phyloP scores from a whole-genome alignment of 148 eudicot species.

The Fagopyrum tataricum region DNA sequence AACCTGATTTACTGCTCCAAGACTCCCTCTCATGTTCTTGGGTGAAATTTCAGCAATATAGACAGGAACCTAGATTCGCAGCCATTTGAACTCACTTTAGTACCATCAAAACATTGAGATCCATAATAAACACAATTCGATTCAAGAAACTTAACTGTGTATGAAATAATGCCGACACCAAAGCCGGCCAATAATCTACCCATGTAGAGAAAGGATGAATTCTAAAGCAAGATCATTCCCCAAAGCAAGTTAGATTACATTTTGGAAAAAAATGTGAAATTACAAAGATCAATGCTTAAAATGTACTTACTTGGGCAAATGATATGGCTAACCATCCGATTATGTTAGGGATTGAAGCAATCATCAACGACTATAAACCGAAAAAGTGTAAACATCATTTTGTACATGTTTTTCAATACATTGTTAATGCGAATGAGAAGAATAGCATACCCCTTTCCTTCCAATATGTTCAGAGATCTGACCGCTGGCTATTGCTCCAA shows the following conservation, averaged over 20 bases:
- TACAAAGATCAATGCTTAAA: background rate
- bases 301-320: slow-evolving; percentile 42
- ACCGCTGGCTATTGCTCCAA: slow-evolving; percentile 89
- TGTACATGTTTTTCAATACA: background rate
- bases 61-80: slow-evolving; percentile 59
- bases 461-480: slow-evolving; percentile 82
- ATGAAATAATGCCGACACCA: slow-evolving; percentile 91
- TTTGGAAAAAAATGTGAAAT: background rate
- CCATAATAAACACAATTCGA: background rate
- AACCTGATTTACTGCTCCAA: slow-evolving; percentile 95
- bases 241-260: background rate
- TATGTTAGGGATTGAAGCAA: slow-evolving; percentile 57
- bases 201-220: slow-evolving; percentile 77
- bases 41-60: slow-evolving; percentile 95
- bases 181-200: slow-evolving; percentile 87
- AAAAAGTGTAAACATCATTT: background rate
- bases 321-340: slow-evolving; percentile 59
- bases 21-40: slow-evolving; percentile 74
- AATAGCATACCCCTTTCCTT: slow-evolving; percentile 65
- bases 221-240: slow-evolving; percentile 27
- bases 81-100: background rate
- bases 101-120: background rate
- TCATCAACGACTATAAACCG: slow-evolving; percentile 45
- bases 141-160: slow-evolving; percentile 41
- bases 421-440: background rate